Evolutionary conservation across 2,329 filamentous ascomycete genomes (phyloP).

Genomic region (Fonsecaea nubica): DNA sequence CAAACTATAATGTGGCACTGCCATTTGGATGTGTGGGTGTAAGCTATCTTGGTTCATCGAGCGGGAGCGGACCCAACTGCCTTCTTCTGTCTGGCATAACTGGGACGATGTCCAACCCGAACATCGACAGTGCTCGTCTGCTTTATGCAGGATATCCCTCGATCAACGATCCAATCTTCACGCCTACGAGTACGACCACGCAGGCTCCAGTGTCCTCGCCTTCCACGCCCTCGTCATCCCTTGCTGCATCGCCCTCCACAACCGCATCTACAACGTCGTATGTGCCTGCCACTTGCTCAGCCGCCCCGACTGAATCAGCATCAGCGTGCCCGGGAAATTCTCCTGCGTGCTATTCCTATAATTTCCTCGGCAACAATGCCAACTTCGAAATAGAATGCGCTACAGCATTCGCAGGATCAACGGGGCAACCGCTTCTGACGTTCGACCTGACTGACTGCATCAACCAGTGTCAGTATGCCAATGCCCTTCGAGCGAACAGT

Average conservation of each 20-base stretch:
- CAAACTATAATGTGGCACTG: slow-evolving; percentile 33
- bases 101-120: slow-evolving; percentile 16
- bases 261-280: slow-evolving; percentile 18
- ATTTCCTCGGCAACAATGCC: slow-evolving; percentile 21
- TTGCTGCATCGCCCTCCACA: slow-evolving; percentile 6
- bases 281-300: slow-evolving; percentile 15
- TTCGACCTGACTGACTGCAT: slow-evolving; percentile 32
- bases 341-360: slow-evolving; percentile 31
- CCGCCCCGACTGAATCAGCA: slow-evolving; percentile 20
- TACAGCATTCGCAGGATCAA: slow-evolving; percentile 24
- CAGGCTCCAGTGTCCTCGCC: not conserved
- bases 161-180: slow-evolving; percentile 25
- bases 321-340: slow-evolving; percentile 25
- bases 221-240: not conserved
- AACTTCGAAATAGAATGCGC: slow-evolving; percentile 34
- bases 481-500: slow-evolving; percentile 19
- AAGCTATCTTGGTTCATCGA: slow-evolving; percentile 21
- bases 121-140: slow-evolving; percentile 26
- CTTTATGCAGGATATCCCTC: slow-evolving; percentile 33
- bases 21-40: slow-evolving; percentile 36
- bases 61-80: slow-evolving; percentile 29
- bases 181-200: slow-evolving; percentile 15
- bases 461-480: slow-evolving; percentile 30
- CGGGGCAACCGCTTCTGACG: slow-evolving; percentile 19
- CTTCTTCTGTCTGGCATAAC: slow-evolving; percentile 27